Percentiles rank a stretch among this genome's conserved stretches.
Conservation (phyloP, 2,329 filamentous ascomycete genomes). For the Huntiella bhutanensis region DNA sequence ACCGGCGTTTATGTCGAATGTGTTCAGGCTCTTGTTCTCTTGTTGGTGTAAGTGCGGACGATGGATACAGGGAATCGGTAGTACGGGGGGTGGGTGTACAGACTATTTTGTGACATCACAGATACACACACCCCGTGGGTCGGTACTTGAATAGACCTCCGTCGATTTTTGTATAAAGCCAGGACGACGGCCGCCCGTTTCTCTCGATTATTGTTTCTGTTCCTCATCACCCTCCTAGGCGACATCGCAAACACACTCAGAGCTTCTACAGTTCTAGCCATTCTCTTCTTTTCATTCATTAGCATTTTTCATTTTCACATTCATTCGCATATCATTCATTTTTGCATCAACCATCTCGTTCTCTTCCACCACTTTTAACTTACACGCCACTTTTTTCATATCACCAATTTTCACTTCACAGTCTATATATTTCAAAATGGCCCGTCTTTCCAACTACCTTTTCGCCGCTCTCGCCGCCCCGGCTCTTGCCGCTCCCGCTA, state of each 20-base stretch:
- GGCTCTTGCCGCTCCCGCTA: constrained; percentile 2
- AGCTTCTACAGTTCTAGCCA: constrained; percentile 9
- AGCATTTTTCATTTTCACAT: background rate
- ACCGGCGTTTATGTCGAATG: no score
- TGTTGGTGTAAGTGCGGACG: no score
- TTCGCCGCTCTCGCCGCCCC: constrained; percentile 8
- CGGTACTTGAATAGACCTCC: no score
- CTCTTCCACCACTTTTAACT: background rate
- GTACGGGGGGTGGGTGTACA: no score
- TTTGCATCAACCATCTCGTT: background rate
- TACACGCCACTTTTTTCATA: background rate
- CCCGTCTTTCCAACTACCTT: constrained; percentile 1
- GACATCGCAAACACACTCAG: constrained; percentile 1
- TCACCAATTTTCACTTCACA: no score
- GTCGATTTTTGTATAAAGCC: constrained; percentile 4
- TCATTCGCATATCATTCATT: background rate
- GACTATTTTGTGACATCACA: no score
- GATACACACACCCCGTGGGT: no score
- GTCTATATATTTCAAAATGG: constrained; percentile 1
- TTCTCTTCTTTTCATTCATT: constrained; percentile 3
- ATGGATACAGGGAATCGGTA: no score
- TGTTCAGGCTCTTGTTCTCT: no score
- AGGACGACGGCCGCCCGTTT: background rate
- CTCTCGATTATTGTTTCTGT: background rate
- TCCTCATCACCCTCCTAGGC: constrained; percentile 1